phyloP scores from a whole-genome alignment of 176 grass and related monocot species.

The Musa schizocarpa region DNA sequence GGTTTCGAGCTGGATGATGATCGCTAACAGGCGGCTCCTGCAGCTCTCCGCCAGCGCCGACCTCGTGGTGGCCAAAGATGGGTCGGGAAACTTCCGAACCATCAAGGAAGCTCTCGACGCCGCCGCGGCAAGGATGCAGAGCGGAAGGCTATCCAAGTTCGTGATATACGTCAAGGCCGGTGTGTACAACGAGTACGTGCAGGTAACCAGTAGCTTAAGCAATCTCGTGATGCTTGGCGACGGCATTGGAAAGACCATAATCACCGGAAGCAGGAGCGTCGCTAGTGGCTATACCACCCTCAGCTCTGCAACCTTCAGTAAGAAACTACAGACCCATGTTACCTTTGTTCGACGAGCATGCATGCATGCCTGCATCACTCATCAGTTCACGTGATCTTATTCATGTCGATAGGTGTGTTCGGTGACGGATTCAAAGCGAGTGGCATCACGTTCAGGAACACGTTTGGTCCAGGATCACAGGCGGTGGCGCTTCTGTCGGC shows the following conservation, averaged over 20 bases:
- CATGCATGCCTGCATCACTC: background rate
- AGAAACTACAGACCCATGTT: background rate
- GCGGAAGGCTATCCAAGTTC: background rate
- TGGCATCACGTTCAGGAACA: conserved; percentile 17
- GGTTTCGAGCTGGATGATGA: conserved; percentile 12
- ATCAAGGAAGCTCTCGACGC: conserved; percentile 24
- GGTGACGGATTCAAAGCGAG: conserved; percentile 11
- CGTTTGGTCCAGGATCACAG: background rate
- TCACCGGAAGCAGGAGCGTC: conserved; percentile 29
- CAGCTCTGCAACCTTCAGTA: conserved; percentile 32
- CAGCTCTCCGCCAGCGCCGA: conserved; percentile 14
- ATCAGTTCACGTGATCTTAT: background rate
- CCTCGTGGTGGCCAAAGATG: conserved; percentile 24
- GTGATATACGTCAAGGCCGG: conserved; percentile 33
- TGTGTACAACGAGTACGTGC: conserved; percentile 22
- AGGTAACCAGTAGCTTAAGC: conserved; percentile 17
- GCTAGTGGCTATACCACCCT: conserved; percentile 33
- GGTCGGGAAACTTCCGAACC: conserved; percentile 27
- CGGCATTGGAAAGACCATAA: conserved; percentile 27
- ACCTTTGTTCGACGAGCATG: background rate
- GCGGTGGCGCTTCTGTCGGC: conserved; percentile 18
- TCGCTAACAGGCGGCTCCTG: conserved; percentile 4
- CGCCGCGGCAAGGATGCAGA: background rate
- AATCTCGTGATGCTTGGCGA: conserved; percentile 32
- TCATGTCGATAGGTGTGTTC: background rate